Evolutionary conservation across 2,329 filamentous ascomycete species (phyloP).

Genomic region (Hymenoscyphus fraxineus): DNA sequence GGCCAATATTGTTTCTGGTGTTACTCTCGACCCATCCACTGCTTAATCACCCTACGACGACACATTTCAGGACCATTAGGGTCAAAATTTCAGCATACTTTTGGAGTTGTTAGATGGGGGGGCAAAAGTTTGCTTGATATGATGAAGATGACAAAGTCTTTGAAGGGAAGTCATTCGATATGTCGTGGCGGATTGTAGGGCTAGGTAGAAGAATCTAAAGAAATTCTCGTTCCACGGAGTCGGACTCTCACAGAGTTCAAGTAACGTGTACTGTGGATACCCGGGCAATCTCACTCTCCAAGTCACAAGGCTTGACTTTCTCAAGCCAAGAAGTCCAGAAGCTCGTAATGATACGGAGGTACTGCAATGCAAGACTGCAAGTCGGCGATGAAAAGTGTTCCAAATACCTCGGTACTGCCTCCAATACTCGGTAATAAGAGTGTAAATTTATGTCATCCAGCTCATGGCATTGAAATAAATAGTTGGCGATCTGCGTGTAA

Average conservation of each 20-base stretch:
- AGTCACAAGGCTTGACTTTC: not conserved
- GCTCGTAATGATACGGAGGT: too few relatives aligned
- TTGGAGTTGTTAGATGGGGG: slow-evolving; percentile 29
- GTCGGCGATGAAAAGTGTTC: too few relatives aligned
- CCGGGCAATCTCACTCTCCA: not conserved
- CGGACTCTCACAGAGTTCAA: not conserved
- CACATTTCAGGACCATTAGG: slow-evolving; percentile 3
- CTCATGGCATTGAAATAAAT: not conserved
- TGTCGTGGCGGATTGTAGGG: slow-evolving; percentile 1
- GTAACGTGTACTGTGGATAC: not conserved
- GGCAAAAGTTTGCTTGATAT: slow-evolving; percentile 26
- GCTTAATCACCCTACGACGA: slow-evolving; percentile 19
- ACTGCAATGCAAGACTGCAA: too few relatives aligned
- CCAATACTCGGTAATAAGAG: too few relatives aligned
- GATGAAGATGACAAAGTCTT: not conserved
- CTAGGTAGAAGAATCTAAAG: slow-evolving; percentile 6
- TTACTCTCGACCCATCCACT: slow-evolving; percentile 34
- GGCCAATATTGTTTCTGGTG: slow-evolving; percentile 54
- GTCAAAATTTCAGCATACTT: slow-evolving; percentile 17
- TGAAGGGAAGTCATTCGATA: not conserved
- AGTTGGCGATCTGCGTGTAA: not conserved
- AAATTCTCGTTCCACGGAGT: not conserved
- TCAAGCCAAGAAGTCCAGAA: not conserved
- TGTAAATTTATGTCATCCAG: too few relatives aligned
- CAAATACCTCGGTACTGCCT: too few relatives aligned